Evolutionary conservation across 805 yeast species (phyloP).

Genomic region (Huiozyma naganishii): DNA sequence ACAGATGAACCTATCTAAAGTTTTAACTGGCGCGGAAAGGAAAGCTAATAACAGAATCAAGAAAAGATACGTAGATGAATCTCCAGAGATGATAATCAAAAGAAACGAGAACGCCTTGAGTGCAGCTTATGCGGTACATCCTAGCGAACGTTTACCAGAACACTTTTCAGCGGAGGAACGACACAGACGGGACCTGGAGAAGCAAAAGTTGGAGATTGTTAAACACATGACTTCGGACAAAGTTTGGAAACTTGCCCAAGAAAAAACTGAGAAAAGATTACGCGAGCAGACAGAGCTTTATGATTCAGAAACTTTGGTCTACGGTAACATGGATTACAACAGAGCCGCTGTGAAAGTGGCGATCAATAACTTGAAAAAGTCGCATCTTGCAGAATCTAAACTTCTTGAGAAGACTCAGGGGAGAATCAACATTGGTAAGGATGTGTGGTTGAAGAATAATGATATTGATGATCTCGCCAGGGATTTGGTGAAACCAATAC

Average conservation of each 20-base stretch:
- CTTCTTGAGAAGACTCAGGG: conserved; percentile 23
- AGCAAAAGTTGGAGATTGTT: conserved; percentile 2
- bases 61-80: conserved; percentile 10
- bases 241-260: conserved; percentile 38
- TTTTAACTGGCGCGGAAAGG: conserved; percentile 23
- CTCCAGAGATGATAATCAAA: not conserved
- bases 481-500: conserved; percentile 71
- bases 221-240: conserved; percentile 19
- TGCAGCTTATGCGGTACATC: conserved; percentile 31
- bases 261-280: not conserved
- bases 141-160: conserved; percentile 21
- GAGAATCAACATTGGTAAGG: conserved; percentile 77
- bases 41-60: conserved; percentile 20
- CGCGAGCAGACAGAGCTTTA: not conserved
- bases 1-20: conserved; percentile 18
- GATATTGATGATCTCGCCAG: conserved; percentile 77
- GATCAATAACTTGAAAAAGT: conserved; percentile 42
- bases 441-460: conserved; percentile 58
- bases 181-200: conserved; percentile 28
- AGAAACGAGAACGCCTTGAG: conserved; percentile 30
- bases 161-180: conserved; percentile 7
- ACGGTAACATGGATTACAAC: conserved; percentile 45
- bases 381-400: conserved; percentile 36
- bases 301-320: conserved; percentile 3
- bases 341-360: conserved; percentile 70